Evolutionary conservation across 306 rosid species (phyloP), one percentile per base, ranked within the genome.

Genomic region (Castanospermum australe): DNA sequence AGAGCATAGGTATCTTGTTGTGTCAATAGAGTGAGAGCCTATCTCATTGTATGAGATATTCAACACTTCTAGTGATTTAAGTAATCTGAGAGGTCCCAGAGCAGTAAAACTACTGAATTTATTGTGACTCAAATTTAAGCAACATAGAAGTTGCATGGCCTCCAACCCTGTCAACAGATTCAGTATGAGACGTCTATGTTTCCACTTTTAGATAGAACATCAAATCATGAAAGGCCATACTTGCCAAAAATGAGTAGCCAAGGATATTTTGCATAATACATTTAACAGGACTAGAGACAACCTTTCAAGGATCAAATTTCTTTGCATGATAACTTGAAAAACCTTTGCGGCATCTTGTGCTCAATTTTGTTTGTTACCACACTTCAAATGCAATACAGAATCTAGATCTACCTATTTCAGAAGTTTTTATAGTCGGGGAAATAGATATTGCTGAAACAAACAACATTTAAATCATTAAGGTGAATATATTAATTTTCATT

Each of bases 141-240:
- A 74, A 78, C 92, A 86, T 13, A 93, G 91, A 80, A 93, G 97
- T 80, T 91, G 98, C 96, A 95, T 76, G 51, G 93, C 92, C 86
- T 93, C 97, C 92, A 95, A 76, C 42, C 98, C 99, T 95, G 87
- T 87, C 67, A 83, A 82, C 77, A 81, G 41, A 65, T 50, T 66
- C 68, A 81, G 74, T 13, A 59, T 47, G 63, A 85, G 80, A 52
- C 62, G 21, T 11, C 78, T 39, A 18, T 2, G 12, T 48, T 42
- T 51, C 45, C 41, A 33, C 14, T 33, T 33, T 44, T 25, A 63
- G 64, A 73, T 51, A 61, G 79, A 80, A 54, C 17, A 15, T 57
- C 20, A 36, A 47, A 33, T 52, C 24, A 14, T 42, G 39, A 70
- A 47, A 56, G 39, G 79, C 41, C 42, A 73, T 52, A 45, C 25